Conservation (phyloP, 148 eudicot species). For the Heliamphora exappendiculata region DNA sequence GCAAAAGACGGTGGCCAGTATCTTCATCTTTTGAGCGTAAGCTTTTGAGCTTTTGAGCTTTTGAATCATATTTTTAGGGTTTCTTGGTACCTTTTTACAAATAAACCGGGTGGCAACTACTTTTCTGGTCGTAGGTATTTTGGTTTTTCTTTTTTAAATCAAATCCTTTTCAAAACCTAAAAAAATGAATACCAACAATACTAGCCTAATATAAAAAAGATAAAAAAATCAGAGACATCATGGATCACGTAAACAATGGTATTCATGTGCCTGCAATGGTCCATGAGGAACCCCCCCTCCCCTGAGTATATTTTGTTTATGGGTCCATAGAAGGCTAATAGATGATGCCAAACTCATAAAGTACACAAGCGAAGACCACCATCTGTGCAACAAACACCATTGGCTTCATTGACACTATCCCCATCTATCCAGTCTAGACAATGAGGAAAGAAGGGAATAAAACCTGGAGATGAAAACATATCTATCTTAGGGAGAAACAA, state of each 20-base stretch:
- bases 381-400: neutral
- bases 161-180: too few relatives aligned
- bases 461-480: neutral
- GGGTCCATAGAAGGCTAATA: neutral
- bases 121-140: too few relatives aligned
- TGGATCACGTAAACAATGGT: neutral
- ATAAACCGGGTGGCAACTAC: too few relatives aligned
- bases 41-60: too few relatives aligned
- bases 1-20: too few relatives aligned
- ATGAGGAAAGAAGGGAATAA: neutral
- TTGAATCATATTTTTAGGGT: too few relatives aligned
- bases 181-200: too few relatives aligned
- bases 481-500: neutral
- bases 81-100: too few relatives aligned
- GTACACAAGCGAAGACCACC: neutral
- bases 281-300: too few relatives aligned
- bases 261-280: neutral
- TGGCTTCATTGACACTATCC: neutral
- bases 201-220: too few relatives aligned
- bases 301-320: neutral
- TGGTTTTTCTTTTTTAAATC: too few relatives aligned
- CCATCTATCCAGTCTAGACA: neutral
- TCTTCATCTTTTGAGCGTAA: too few relatives aligned
- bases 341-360: neutral
- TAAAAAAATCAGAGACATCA: neutral